Percentiles rank a stretch among this genome's conserved stretches.
Conservation (phyloP, 805 yeast species). For the Peterozyma toletana region DNA sequence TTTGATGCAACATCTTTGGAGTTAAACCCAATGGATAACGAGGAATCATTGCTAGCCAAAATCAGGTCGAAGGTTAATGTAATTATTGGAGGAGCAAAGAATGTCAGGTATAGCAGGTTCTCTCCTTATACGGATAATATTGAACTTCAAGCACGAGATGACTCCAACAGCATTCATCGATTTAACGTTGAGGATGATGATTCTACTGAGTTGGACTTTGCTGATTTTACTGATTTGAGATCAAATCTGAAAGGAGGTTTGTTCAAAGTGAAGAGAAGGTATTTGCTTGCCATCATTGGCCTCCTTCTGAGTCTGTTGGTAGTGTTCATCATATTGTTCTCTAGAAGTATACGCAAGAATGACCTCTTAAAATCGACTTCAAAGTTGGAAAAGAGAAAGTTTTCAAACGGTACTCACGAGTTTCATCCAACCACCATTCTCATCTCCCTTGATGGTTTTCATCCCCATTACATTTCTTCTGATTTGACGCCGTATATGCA, state of each 20-base stretch:
- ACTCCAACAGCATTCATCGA: not conserved
- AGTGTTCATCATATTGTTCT: slow-evolving; percentile 5
- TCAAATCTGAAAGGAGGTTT: not conserved
- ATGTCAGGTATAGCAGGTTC: not conserved
- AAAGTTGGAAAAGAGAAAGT: slow-evolving; percentile 12
- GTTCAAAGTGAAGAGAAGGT: slow-evolving; percentile 7
- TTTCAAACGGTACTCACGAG: slow-evolving; percentile 56
- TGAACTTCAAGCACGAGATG: too few species aligned
- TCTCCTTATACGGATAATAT: slow-evolving; percentile 11
- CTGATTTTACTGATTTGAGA: slow-evolving; percentile 6
- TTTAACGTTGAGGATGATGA: slow-evolving; percentile 10
- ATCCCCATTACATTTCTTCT: slow-evolving; percentile 74
- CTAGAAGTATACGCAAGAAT: not conserved
- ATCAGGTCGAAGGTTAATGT: not conserved
- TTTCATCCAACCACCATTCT: slow-evolving; percentile 77
- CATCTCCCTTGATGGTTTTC: slow-evolving; percentile 83
- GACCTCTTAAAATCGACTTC: slow-evolving; percentile 1
- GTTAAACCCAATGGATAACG: slow-evolving; percentile 7
- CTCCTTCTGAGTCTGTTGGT: not conserved
- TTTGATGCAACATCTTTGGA: slow-evolving; percentile 11
- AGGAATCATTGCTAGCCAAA: slow-evolving; percentile 1
- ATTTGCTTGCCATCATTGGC: slow-evolving; percentile 1
- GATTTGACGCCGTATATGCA: slow-evolving; percentile 67
- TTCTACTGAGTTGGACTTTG: not conserved
- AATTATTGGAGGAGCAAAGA: slow-evolving; percentile 1